A percentile compares a stretch with the other conserved stretches of the same genome.
Evolutionary conservation across 345 rosid species (phyloP).

Genomic region (Moricandia moricandioides): DNA sequence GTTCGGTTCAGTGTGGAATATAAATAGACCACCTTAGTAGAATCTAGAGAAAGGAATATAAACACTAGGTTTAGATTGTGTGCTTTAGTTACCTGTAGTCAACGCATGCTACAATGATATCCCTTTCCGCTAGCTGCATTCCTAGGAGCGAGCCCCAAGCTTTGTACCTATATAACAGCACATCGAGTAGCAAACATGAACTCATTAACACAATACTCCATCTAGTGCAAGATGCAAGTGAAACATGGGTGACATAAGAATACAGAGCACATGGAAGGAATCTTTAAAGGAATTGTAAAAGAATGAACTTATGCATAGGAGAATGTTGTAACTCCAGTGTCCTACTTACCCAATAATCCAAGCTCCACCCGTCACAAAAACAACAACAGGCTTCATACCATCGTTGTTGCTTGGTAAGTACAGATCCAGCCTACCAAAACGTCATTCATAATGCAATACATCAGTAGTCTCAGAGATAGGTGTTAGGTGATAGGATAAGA

Average conservation of each 20-base stretch:
- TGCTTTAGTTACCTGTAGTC: slow-evolving; percentile 77
- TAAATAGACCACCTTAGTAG: not conserved
- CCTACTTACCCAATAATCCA: slow-evolving; percentile 91
- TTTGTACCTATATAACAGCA: slow-evolving; percentile 58
- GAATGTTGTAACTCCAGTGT: slow-evolving; percentile 10
- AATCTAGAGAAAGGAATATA: slow-evolving; percentile 4
- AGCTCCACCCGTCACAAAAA: slow-evolving; percentile 96
- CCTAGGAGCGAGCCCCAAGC: slow-evolving; percentile 98
- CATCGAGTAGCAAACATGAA: slow-evolving; percentile 10
- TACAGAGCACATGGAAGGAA: not conserved
- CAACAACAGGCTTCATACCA: slow-evolving; percentile 84
- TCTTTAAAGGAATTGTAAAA: not conserved
- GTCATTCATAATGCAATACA: not conserved
- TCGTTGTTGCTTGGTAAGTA: slow-evolving; percentile 62
- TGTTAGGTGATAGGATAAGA: not conserved
- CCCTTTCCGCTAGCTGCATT: slow-evolving; percentile 88
- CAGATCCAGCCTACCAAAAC: slow-evolving; percentile 65
- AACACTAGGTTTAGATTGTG: not conserved
- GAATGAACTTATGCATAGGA: not conserved
- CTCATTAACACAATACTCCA: slow-evolving; percentile 25
- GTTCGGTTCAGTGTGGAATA: not conserved
- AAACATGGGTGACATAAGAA: not conserved
- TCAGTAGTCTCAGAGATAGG: slow-evolving; percentile 1
- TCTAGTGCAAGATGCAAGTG: slow-evolving; percentile 15
- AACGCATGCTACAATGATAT: slow-evolving; percentile 89